A percentile compares a stretch with the other conserved stretches of the same genome.
Evolutionary conservation across 2,329 filamentous ascomycete genomes (phyloP).

Genomic region (Trichoderma lentiforme): DNA sequence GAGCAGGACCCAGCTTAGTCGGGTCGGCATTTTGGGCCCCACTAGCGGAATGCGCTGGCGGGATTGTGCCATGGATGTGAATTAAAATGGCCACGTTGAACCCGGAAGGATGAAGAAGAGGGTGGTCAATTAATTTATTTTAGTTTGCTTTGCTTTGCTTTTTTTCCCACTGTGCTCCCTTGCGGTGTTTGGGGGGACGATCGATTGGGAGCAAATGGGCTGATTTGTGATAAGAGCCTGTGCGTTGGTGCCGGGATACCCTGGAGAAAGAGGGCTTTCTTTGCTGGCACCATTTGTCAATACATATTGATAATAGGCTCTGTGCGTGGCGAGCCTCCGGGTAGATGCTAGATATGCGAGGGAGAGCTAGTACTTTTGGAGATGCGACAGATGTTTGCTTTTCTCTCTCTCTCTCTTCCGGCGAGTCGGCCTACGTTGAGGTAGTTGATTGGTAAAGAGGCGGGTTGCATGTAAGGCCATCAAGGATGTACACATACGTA

Average conservation of each 20-base stretch:
- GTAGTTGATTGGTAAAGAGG: background rate
- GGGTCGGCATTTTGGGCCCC: background rate
- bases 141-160: background rate
- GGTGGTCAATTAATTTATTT: slow-evolving; percentile 6
- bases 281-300: background rate
- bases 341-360: background rate
- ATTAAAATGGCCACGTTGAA: background rate
- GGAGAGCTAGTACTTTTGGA: background rate
- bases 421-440: background rate
- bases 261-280: background rate
- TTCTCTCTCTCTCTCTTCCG: background rate
- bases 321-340: background rate
- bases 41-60: slow-evolving; percentile 3
- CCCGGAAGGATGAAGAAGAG: background rate
- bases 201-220: background rate
- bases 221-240: background rate
- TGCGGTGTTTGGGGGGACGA: background rate
- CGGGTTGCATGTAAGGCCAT: background rate
- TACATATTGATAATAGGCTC: background rate
- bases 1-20: background rate
- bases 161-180: background rate
- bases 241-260: background rate
- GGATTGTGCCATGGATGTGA: background rate
- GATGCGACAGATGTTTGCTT: background rate
- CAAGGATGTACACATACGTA: background rate